These are phyloP conservation scores for Chrysosphaeria jannelii DNA, from an alignment of 2,329 filamentous ascomycete genomes.

Conservation along the genomic window DNA sequence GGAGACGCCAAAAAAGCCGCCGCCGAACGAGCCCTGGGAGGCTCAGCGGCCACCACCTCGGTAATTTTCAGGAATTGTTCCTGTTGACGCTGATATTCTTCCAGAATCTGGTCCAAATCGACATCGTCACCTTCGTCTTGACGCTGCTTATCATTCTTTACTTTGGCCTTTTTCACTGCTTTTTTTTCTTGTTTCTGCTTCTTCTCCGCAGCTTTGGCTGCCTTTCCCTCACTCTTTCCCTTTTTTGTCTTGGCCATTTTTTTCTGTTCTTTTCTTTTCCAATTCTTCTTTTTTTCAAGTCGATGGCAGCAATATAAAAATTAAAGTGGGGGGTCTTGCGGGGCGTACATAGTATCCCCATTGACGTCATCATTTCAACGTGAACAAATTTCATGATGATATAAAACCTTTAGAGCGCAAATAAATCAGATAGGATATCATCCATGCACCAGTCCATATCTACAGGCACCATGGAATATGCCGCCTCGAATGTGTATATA, in stretches of 20 bases:
- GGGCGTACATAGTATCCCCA: no score
- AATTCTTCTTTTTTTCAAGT: no score
- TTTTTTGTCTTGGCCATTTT: conserved; percentile 19
- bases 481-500: conserved; percentile 78
- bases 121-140: conserved; percentile 80
- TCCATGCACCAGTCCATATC: conserved; percentile 34
- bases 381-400: no score
- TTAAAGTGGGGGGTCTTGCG: no score
- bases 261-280: no score
- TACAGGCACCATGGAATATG: conserved; percentile 50
- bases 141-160: conserved; percentile 39
- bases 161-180: conserved; percentile 57
- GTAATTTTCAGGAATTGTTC: conserved; percentile 86
- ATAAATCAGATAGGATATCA: conserved; percentile 41
- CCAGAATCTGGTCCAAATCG: conserved; percentile 75
- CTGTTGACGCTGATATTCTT: conserved; percentile 77
- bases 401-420: conserved; percentile 19
- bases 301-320: no score
- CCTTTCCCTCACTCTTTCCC: conserved; percentile 12
- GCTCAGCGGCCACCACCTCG: conserved; percentile 37
- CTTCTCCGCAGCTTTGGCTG: conserved; percentile 25
- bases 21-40: conserved; percentile 52
- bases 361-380: no score
- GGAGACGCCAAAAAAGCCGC: conserved; percentile 64
- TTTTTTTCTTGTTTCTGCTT: conserved; percentile 66